Evolutionary conservation across 768 basidiomycete genomes (phyloP), one percentile per base, ranked within the genome.

Genomic region (Pleurotus platypus): DNA sequence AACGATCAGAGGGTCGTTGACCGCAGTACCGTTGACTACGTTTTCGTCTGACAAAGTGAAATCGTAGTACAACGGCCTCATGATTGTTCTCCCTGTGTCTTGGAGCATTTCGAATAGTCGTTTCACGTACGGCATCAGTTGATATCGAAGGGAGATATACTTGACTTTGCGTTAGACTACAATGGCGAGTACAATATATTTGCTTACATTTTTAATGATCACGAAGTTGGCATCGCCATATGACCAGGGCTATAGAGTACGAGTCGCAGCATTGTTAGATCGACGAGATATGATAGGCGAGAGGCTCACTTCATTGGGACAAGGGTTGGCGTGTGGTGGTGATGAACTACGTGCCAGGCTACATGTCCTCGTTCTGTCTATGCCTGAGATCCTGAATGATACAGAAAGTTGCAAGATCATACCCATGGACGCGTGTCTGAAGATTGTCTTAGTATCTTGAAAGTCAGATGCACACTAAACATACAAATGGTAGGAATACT

Each of bases 171-270:
- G 30, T 30, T 9, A 30, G 30, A 11, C 30, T 9, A 30, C 2
- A 8, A 27, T 20, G 4, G 27, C 20, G 26, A 16, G 13, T 38
- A 8, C 6, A 24, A 9, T 37, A n/a, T 11, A 43, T 40, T 7
- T 40, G 30, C 11, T 22, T 4, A 69, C 69, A 63, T 70, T 63
- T 57, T 73, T 72, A 57, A 72, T 63, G 18, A 73, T 73, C n/a
- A 62, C 57, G 49, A 71, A 72, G 49, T 73, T 73, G 0, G 66
- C 70, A 38, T 65, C 68, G 9, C 72, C 73, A 47, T 72, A 72
- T 0, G 70, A 63, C 73, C 73, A 73, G 9, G 70, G 71, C 69
- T 43, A 20, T 9, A 9, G 30, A 30, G 7, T 30, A 8, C 30
- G 30, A 30, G 30, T 30, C 7, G 30, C 30, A 30, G 30, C 7